Base-by-base conservation (phyloP, 106 monocot species). In the Triglochin maritima region DNA sequence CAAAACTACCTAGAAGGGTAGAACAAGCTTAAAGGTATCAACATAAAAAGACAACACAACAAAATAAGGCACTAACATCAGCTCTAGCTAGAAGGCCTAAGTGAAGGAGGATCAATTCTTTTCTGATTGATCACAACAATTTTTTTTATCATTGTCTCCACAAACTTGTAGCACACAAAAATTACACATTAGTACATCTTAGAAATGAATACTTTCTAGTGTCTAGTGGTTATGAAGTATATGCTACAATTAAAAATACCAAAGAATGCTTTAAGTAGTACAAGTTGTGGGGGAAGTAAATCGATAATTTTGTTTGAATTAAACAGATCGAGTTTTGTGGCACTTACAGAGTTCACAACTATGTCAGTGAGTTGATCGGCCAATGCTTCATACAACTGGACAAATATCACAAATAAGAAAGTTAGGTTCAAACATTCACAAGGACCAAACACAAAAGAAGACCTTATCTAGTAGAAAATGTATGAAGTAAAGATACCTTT, bases 51-150 rank as follows among this genome's bases (percentile, higher is more conserved):
- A 7, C 10, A 44, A 14, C 17, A n/a, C 50, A 53, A 60, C 54
- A 57, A 41, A 29, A 49, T 12, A 44, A 55, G 47, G 87, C 29
- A 29, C 84, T 74, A 71, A 96, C 95, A 85, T 90, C 95, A 70
- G 83, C 87, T 78, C 90, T 84, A 59, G 95, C 90, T 44, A 96
- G 77, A 72, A 96, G 87, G 73, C 90, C 29, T 90, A 58, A 96
- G 67, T 5, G 95, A 96, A 56, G 95, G 90, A 76, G 95, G 90
- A 76, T 96, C 95, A 72, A 96, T 96, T 10, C 95, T 90, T 76
- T 96, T 96, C 71, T 96, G 95, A 80, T 96, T 96, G 69, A 96
- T 90, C 59, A 96, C 85, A 59, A 96, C 83, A 82, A 96, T 90
- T 59, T 86, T 86, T 90, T 52, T 79, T 87, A 63, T 96, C 90